Percentiles rank a stretch among this genome's conserved stretches.
These are phyloP conservation scores for Tephrocybe sp. DNA, from an alignment of 768 basidiomycete genomes.

Conservation along the genomic window DNA sequence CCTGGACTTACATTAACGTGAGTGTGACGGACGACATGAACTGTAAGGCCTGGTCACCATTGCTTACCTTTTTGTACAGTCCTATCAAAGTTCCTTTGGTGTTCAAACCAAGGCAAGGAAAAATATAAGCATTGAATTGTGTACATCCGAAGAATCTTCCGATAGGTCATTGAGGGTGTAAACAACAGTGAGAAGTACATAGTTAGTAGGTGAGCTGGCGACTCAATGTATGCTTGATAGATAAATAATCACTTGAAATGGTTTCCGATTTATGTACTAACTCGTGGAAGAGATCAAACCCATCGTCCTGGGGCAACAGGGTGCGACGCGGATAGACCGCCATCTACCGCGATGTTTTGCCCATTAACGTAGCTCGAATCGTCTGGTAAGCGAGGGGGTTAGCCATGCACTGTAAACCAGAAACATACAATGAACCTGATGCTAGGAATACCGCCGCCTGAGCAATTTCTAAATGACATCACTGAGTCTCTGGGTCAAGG, in stretches of 20 bases:
- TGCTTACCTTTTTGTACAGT: conserved; percentile 13
- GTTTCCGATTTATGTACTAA: background rate
- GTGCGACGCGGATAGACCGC: conserved; percentile 76
- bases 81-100: conserved; percentile 30
- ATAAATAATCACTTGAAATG: too few species aligned
- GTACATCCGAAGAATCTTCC: background rate
- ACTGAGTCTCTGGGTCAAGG: background rate
- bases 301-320: conserved; percentile 77
- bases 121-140: background rate
- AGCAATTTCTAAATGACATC: conserved; percentile 66
- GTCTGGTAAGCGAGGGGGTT: conserved; percentile 38
- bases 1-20: conserved; percentile 44
- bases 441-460: conserved; percentile 84
- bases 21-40: conserved; percentile 21
- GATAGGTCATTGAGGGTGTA: too few species aligned
- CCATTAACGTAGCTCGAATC: conserved; percentile 93
- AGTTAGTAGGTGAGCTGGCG: too few species aligned
- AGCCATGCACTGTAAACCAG: background rate
- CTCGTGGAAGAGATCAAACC: conserved; percentile 32
- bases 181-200: too few species aligned
- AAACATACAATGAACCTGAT: conserved; percentile 51
- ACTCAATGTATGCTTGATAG: too few species aligned
- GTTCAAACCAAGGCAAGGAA: conserved; percentile 26
- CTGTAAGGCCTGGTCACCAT: too few species aligned
- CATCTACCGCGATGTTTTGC: conserved; percentile 83